Base-by-base conservation (phyloP, 768 basidiomycete genomes). In the Rhizopogon roseolus region DNA sequence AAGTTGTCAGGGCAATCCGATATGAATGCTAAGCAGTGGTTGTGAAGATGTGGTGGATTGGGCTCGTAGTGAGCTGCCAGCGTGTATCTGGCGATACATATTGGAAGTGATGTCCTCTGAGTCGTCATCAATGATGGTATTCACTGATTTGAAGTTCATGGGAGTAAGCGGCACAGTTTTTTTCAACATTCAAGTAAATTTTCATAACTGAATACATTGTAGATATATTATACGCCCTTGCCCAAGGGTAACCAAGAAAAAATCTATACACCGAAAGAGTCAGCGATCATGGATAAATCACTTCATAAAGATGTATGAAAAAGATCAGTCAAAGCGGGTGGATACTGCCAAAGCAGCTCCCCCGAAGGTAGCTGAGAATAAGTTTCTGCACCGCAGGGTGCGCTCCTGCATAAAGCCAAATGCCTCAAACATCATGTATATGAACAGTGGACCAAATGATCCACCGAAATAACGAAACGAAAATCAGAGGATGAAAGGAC, bases 311-410 rank as follows among this genome's bases (percentile, higher is more conserved):
- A 43, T 40, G 8, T 27, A n/a, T 22, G 32, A 16, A 39, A 54
- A 37, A 38, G 3, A 52, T 79, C 77, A 79, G 76, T 71, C 54
- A 67, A 68, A 79, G 69, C 80, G 78, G 77, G 69, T 67, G 55
- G 54, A 49, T 54, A 50, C 67, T 71, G 55, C 71, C 69, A 75
- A 75, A 70, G 71, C 66, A 66, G 67, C 62, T 69, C 68, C 74
- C 77, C 81, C 81, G 85, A 88, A 90, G 88, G 88, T 90, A 90
- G 88, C 87, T 90, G 88, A 90, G 88, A 22, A 81, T 88, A 77
- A 67, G 61, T 82, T 85, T 90, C 88, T 87, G 84, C 88, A 90
- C 69, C 75, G 85, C 84, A 81, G 80, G 81, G 71, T 60, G 63
- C 25, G 19, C 57, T 57, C 77, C 80, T 74, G 81, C 86, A 60